Base-by-base conservation (phyloP, 2,329 filamentous ascomycete species). In the Penicillium sp. region DNA sequence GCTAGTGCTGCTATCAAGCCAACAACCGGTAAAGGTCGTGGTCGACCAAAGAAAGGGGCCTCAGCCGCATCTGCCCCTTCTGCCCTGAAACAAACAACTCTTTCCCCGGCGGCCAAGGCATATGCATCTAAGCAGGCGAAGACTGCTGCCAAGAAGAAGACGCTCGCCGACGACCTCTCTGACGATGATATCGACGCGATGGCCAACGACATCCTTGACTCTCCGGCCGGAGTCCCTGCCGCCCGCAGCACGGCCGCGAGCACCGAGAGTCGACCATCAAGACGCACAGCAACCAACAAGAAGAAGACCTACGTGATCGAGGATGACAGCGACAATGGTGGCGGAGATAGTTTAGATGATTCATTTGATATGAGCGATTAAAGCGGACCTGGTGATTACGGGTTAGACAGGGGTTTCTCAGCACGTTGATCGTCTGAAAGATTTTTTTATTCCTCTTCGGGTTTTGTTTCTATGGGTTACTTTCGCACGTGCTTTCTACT, bases 21-120 rank as follows among this genome's bases (percentile, higher is more conserved):
- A 21, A 70, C 78, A 15, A 71, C 79, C 7, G 78, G 79, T 17
- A 83, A 85, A 51, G 72, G 83, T 5, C 83, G 86, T 38, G 86
- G 85, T 52, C 84, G 85, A 21, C 81, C 73, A 48, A 84, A 83
- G 75, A 82, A 80, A 50, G 79, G 79, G 41, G 80, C 75, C 5
- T 62, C 88, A 70, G 79, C 74, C 65, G 83, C 84, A 69, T 60
- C 77, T 30, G 69, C 76, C 23, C 56, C 74, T 7, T 68, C 75
- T 45, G 66, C 74, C 0, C 71, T 75, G 3, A 86, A 86, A 71
- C 81, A 82, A 63, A 57, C 55, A 13, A 75, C 76, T 3, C 76
- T 81, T 1, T 90, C 88, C 3, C 89, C 89, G 3, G 89, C 89
- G 6, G 89, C 89, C 3, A 93, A 93, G 71, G 83, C 81, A 1